A percentile compares a stretch with the other conserved stretches of the same genome.
Conservation (phyloP, 345 rosid species). For the Garcia nutans region DNA sequence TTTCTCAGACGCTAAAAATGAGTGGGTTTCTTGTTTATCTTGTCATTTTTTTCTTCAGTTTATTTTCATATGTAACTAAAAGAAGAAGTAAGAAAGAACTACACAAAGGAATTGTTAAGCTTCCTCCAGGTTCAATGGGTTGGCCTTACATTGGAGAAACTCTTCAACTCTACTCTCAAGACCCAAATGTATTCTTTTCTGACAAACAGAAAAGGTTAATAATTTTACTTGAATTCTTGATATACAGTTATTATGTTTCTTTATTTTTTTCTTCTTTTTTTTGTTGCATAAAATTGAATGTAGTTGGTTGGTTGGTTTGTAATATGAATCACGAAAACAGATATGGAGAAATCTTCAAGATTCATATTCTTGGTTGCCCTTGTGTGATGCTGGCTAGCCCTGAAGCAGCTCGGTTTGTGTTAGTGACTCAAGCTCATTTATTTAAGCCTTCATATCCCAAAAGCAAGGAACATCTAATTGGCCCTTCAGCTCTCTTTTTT, state of each 20-base stretch:
- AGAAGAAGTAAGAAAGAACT: slow-evolving; percentile 24
- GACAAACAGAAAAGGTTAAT: slow-evolving; percentile 57
- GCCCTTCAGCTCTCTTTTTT: slow-evolving; percentile 78
- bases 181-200: slow-evolving; percentile 60
- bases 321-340: slow-evolving; percentile 23
- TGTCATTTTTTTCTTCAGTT: slow-evolving; percentile 27
- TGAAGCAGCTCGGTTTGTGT: slow-evolving; percentile 76
- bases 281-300: neutral
- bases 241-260: too few relatives aligned
- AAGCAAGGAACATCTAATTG: slow-evolving; percentile 82
- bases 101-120: slow-evolving; percentile 27
- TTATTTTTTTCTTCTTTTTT: neutral
- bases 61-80: slow-evolving; percentile 9
- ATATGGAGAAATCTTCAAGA: slow-evolving; percentile 91
- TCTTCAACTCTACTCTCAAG: slow-evolving; percentile 63
- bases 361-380: slow-evolving; percentile 84
- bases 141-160: slow-evolving; percentile 75
- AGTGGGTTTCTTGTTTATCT: slow-evolving; percentile 28
- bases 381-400: slow-evolving; percentile 91
- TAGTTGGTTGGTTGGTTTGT: slow-evolving; percentile 3
- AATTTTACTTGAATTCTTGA: too few relatives aligned
- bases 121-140: slow-evolving; percentile 79
- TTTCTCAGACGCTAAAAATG: slow-evolving; percentile 2
- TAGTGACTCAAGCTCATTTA: slow-evolving; percentile 65
- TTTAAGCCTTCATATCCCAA: slow-evolving; percentile 93